phyloP scores from a whole-genome alignment of 2,329 filamentous ascomycete species.

The Talaromyces sp. region DNA sequence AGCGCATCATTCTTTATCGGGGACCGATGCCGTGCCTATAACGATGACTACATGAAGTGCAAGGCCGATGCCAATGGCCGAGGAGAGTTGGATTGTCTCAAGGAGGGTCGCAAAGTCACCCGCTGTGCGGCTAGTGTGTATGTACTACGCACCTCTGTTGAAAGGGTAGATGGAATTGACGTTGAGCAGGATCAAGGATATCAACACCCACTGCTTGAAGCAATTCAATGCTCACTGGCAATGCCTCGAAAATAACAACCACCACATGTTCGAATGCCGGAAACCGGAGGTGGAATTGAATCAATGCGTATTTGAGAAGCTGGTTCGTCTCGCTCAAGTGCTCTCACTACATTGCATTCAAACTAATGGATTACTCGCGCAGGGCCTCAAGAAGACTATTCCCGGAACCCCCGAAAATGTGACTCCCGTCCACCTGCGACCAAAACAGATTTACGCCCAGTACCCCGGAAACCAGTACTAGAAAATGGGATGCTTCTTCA shows the following conservation, averaged over 20 bases:
- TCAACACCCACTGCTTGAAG: conserved; percentile 89
- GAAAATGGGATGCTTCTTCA: conserved; percentile 8
- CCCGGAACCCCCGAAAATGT: conserved; percentile 68
- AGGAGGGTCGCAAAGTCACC: conserved; percentile 93
- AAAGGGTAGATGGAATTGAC: not conserved
- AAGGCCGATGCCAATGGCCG: conserved; percentile 89
- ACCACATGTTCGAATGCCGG: conserved; percentile 94
- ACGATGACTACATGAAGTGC: conserved; percentile 99
- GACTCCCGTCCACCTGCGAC: conserved; percentile 70
- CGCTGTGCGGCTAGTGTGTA: conserved; percentile 96
- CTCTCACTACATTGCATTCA: not conserved
- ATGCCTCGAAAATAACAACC: conserved; percentile 96
- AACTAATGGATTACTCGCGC: conserved; percentile 11
- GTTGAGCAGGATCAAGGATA: conserved; percentile 71
- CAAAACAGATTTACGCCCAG: conserved; percentile 47
- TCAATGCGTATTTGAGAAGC: conserved; percentile 90
- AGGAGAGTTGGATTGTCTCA: conserved; percentile 92
- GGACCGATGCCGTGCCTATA: conserved; percentile 88
- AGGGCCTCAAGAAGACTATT: conserved; percentile 80
- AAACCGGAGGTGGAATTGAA: conserved; percentile 85
- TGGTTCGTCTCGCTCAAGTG: conserved; percentile 56
- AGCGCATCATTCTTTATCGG: conserved; percentile 97
- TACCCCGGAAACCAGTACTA: conserved; percentile 39
- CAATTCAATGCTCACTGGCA: conserved; percentile 93
- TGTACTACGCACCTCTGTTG: conserved; percentile 31